Evolutionary conservation across 148 eudicot genomes (phyloP).

Genomic region (Polygonum aviculare): DNA sequence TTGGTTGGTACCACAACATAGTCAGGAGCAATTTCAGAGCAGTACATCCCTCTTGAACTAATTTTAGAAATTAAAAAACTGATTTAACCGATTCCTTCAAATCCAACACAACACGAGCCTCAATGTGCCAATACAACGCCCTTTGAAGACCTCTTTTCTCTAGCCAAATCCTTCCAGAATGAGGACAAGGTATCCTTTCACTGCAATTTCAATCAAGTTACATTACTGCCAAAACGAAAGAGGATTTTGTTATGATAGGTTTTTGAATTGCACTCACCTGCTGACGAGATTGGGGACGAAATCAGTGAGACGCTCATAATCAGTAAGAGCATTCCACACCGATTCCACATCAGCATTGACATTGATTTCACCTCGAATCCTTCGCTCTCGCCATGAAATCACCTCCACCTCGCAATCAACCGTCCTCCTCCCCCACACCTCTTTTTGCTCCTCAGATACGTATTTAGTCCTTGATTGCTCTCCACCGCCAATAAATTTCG

Average conservation of each 20-base stretch:
- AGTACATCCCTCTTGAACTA: too few species aligned
- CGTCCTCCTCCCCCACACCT: slow-evolving; percentile 33
- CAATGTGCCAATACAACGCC: slow-evolving; percentile 96
- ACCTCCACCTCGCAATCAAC: slow-evolving; percentile 85
- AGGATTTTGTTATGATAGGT: neutral
- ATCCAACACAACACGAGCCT: slow-evolving; percentile 97
- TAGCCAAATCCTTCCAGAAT: slow-evolving; percentile 93
- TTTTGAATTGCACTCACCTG: slow-evolving; percentile 34
- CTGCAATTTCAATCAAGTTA: slow-evolving; percentile 20
- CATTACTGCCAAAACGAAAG: neutral
- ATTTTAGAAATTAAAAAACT: neutral
- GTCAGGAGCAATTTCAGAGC: neutral
- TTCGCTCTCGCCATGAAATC: slow-evolving; percentile 86
- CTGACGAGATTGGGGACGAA: slow-evolving; percentile 83
- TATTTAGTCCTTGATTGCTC: slow-evolving; percentile 12
- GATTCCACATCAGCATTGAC: slow-evolving; percentile 72
- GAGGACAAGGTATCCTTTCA: slow-evolving; percentile 86
- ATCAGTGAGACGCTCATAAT: slow-evolving; percentile 93
- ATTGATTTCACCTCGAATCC: slow-evolving; percentile 51
- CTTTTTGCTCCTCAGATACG: slow-evolving; percentile 27
- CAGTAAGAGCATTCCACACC: slow-evolving; percentile 88
- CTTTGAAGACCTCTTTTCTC: slow-evolving; percentile 93
- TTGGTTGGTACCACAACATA: neutral
- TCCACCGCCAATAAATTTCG: slow-evolving; percentile 14
- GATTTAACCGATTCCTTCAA: slow-evolving; percentile 63